phyloP scores from a whole-genome alignment of 177 flowering plant species.

The Vitis hybrid region DNA sequence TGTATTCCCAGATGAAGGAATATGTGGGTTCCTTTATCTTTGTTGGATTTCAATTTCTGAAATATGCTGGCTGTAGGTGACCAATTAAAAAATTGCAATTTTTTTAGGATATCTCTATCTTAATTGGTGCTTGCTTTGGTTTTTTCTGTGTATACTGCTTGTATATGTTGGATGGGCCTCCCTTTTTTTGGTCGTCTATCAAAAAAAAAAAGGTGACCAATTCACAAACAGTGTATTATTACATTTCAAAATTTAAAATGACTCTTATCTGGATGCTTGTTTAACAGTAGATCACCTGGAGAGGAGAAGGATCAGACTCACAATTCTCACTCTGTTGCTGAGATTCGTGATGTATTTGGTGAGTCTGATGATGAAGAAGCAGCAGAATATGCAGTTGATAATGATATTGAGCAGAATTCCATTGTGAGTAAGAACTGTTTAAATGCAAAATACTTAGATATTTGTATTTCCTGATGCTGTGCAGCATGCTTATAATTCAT shows the following conservation, averaged over 20 bases:
- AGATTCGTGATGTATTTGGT: constrained; percentile 94
- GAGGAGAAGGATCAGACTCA: constrained; percentile 59
- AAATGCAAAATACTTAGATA: neutral
- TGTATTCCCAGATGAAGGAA: too few relatives aligned
- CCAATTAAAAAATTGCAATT: too few relatives aligned
- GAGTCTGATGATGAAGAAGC: constrained; percentile 94
- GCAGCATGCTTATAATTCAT: neutral
- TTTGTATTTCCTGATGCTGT: neutral
- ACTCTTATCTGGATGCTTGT: neutral
- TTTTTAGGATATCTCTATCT: too few relatives aligned
- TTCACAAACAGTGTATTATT: too few relatives aligned
- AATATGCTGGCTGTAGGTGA: too few relatives aligned
- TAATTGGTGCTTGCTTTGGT: too few relatives aligned
- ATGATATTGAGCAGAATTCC: constrained; percentile 58
- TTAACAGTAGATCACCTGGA: constrained; percentile 41
- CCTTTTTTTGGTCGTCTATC: too few relatives aligned
- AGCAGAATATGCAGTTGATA: constrained; percentile 58
- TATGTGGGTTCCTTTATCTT: too few relatives aligned
- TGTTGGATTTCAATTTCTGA: too few relatives aligned
- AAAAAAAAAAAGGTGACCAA: too few relatives aligned
- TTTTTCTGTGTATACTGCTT: too few relatives aligned
- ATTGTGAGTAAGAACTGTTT: constrained; percentile 34
- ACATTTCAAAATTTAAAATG: neutral
- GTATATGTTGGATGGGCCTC: too few relatives aligned
- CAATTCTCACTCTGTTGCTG: constrained; percentile 60